Conservation (phyloP, 768 basidiomycete genomes). For the Leccinellum albellum region DNA sequence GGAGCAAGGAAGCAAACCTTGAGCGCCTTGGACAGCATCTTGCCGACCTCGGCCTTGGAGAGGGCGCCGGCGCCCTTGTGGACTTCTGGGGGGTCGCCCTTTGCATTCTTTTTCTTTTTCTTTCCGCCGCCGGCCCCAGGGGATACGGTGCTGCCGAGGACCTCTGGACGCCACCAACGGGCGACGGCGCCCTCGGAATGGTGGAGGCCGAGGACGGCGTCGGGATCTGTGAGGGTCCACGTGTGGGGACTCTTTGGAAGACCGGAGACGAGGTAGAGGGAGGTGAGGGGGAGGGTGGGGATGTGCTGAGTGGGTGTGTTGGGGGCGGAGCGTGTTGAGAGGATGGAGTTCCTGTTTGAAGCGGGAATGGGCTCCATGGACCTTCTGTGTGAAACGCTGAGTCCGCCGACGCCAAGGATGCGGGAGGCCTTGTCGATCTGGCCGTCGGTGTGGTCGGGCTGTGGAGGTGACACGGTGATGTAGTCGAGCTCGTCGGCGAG, state of each 20-base stretch:
- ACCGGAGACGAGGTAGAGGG: slow-evolving; percentile 84
- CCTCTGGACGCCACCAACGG: slow-evolving; percentile 89
- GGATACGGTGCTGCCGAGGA: slow-evolving; percentile 82
- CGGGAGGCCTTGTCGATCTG: slow-evolving; percentile 74
- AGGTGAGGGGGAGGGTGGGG: slow-evolving; percentile 73
- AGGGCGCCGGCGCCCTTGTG: slow-evolving; percentile 78
- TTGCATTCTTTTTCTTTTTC: slow-evolving; percentile 63
- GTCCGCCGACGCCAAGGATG: slow-evolving; percentile 57
- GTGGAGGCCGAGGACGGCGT: slow-evolving; percentile 75
- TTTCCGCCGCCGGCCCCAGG: slow-evolving; percentile 79
- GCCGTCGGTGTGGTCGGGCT: slow-evolving; percentile 17
- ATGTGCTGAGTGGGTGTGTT: slow-evolving; percentile 54
- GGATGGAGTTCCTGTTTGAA: slow-evolving; percentile 69
- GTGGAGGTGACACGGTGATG: slow-evolving; percentile 47
- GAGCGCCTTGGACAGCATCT: slow-evolving; percentile 87
- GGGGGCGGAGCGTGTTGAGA: slow-evolving; percentile 55
- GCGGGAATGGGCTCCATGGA: slow-evolving; percentile 87
- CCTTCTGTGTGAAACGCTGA: slow-evolving; percentile 46
- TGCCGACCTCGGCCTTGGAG: slow-evolving; percentile 81
- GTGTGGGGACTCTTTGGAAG: slow-evolving; percentile 86
- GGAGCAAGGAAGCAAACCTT: slow-evolving; percentile 51
- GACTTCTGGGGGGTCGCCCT: slow-evolving; percentile 50
- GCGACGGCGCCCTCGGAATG: slow-evolving; percentile 83
- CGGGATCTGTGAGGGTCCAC: slow-evolving; percentile 85
- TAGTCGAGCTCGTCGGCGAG: slow-evolving; percentile 76